These are phyloP conservation scores for Pyrenophora tritici-repentis DNA, from an alignment of 2,329 filamentous ascomycete species.

Conservation along the genomic window DNA sequence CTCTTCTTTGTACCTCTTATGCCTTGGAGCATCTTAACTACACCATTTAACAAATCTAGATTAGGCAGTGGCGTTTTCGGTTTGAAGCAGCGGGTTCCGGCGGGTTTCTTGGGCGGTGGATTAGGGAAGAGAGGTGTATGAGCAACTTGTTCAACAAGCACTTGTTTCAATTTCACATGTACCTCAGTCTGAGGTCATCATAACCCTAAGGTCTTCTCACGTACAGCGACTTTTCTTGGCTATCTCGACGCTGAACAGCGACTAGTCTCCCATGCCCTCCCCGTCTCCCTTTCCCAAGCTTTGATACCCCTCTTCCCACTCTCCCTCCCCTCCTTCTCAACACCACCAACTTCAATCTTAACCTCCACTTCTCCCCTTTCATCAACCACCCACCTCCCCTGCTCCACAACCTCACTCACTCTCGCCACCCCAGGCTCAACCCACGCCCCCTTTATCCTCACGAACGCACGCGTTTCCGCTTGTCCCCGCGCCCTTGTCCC, in stretches of 20 bases:
- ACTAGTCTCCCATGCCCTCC: constrained; percentile 11
- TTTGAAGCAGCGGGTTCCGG: constrained; percentile 2
- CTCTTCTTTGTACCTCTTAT: constrained; percentile 27
- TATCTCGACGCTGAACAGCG: neutral
- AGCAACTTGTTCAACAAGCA: constrained; percentile 5
- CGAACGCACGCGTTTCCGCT: constrained; percentile 1
- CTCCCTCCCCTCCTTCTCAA: neutral
- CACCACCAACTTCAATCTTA: constrained; percentile 6
- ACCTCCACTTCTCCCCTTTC: constrained; percentile 14
- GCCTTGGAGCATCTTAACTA: constrained; percentile 17
- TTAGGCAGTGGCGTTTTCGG: constrained; percentile 25
- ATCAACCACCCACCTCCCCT: constrained; percentile 3
- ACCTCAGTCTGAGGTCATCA: neutral
- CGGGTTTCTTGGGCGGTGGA: constrained; percentile 7
- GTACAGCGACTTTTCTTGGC: no score
- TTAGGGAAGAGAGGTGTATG: constrained; percentile 5
- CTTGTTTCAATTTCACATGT: no score
- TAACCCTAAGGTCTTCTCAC: neutral
- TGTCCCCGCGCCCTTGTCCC: neutral
- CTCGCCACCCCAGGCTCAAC: constrained; percentile 4
- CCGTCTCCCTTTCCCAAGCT: constrained; percentile 16
- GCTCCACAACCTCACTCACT: constrained; percentile 11
- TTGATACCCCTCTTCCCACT: neutral
- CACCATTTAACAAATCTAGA: constrained; percentile 28
- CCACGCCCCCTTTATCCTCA: constrained; percentile 19